phyloP scores from a whole-genome alignment of 306 rosid species.

The Prunus armeniaca region DNA sequence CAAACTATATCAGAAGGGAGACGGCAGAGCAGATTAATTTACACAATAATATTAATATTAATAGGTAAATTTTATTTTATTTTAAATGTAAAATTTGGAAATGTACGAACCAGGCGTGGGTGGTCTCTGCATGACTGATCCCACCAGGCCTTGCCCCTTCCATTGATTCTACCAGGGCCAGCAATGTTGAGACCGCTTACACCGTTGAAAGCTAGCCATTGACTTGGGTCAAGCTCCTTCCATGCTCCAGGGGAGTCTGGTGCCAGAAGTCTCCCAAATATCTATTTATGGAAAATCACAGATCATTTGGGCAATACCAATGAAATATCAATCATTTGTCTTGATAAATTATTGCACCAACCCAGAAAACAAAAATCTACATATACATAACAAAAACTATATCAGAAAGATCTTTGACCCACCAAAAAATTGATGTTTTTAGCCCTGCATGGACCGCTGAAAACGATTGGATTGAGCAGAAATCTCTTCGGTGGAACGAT shows the following conservation, averaged over 20 bases:
- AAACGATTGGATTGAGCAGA: constrained; percentile 27
- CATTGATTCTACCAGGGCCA: constrained; percentile 36
- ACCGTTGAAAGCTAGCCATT: constrained; percentile 34
- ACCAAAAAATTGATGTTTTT: constrained; percentile 33
- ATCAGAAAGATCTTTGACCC: background rate
- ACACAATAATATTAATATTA: too few species aligned
- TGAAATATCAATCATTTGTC: too few species aligned
- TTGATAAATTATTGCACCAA: too few species aligned
- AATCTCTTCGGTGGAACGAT: constrained; percentile 23
- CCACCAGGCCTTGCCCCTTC: constrained; percentile 40
- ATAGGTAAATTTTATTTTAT: too few species aligned
- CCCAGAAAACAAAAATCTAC: background rate
- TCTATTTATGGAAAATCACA: constrained; percentile 6
- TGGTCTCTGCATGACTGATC: constrained; percentile 40
- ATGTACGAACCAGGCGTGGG: constrained; percentile 26
- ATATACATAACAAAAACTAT: background rate
- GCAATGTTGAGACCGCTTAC: constrained; percentile 24
- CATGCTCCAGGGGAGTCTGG: constrained; percentile 40
- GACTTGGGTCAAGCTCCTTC: constrained; percentile 19
- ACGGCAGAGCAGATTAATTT: too few species aligned
- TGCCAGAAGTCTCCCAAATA: constrained; percentile 30
- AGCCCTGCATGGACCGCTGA: constrained; percentile 39
- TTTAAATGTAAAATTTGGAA: background rate
- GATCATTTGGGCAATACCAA: background rate
- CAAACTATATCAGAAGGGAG: background rate